These are phyloP conservation scores for Diaporthe velutina DNA, from an alignment of 2,329 filamentous ascomycete species.

Conservation along the genomic window DNA sequence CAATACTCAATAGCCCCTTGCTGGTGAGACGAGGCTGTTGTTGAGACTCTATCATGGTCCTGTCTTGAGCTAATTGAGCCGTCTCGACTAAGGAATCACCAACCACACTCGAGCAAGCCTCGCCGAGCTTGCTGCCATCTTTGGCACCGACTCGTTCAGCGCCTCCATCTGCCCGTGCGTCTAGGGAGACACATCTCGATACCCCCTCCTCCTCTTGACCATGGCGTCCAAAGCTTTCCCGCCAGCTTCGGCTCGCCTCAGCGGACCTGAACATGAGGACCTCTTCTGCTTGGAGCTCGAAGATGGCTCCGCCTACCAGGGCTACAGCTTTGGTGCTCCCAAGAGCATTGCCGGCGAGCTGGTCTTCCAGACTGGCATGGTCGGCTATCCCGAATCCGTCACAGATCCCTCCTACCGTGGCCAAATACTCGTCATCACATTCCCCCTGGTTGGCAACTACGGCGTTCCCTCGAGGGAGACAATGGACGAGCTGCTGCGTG, in stretches of 20 bases:
- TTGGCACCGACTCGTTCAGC: conserved; percentile 31
- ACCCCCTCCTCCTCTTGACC: background rate
- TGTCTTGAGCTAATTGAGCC: conserved; percentile 30
- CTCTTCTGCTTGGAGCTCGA: conserved; percentile 91
- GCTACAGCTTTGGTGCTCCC: conserved; percentile 94
- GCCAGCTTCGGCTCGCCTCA: conserved; percentile 73
- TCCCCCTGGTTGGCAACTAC: conserved; percentile 96
- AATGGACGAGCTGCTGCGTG: conserved; percentile 85
- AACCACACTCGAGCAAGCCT: conserved; percentile 25
- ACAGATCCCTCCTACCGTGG: conserved; percentile 90
- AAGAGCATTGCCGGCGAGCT: conserved; percentile 97
- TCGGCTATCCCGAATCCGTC: conserved; percentile 95
- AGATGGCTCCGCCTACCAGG: conserved; percentile 91
- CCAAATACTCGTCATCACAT: conserved; percentile 96
- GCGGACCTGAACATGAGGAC: conserved; percentile 66
- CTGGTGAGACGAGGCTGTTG: conserved; percentile 38
- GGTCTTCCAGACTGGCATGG: conserved; percentile 99
- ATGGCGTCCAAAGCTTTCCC: conserved; percentile 58
- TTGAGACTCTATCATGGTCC: conserved; percentile 34
- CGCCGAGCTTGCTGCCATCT: conserved; percentile 32
- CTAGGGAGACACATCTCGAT: conserved; percentile 17
- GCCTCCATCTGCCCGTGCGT: conserved; percentile 12
- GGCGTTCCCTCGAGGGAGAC: conserved; percentile 91
- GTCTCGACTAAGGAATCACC: conserved; percentile 29
- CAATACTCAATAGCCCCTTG: conserved; percentile 23